Evolutionary conservation across 2,329 filamentous ascomycete species (phyloP), one percentile per base, ranked within the genome.

Genomic region (Dichotomopilus funicola): DNA sequence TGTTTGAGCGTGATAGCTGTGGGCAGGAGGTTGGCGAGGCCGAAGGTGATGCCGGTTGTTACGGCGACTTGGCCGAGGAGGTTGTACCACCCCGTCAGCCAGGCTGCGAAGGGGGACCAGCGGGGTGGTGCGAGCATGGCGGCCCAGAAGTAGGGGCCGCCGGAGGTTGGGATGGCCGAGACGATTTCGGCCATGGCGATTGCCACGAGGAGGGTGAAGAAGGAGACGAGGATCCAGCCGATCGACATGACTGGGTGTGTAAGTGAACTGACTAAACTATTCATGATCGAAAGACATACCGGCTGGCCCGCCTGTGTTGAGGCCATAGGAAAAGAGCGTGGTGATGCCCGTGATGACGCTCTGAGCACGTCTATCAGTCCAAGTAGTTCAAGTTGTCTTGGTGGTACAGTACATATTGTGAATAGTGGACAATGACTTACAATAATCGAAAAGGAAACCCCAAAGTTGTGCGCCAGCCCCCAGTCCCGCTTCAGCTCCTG

Each of bases 61-160:
- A 74, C 72, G 44, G 72, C 72, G 0, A 73, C 63, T 54, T 74
- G 71, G 31, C 72, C 72, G 5, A 74, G 67, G 9, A 74, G 60
- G 58, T 74, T 74, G 61, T 70, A 73, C 72, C 72, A 74, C 27
- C 71, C 72, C 0, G 72, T 74, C 34, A 73, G 57, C 71, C 71
- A 73, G 7, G 71, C 70, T 0, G 68, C 67, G 44, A 73, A 71
- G 4, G 71, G 63, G 1, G 70, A 72, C 67, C 67, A 71, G 2
- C 63, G 62, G 5, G 71, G 68, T 1, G 79, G 79, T 2, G 80
- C 78, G 36, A 83, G 72, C 60, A 82, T 74, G 1, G 79, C 79
- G 1, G 79, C 73, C 80, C 81, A 83, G 66, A 81, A 83, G 63
- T 84, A 83, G 1, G 80, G 79, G 1, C 80, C 80, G 41, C 80